phyloP scores from a whole-genome alignment of 768 basidiomycete species.

The Lactarius trivialis region DNA sequence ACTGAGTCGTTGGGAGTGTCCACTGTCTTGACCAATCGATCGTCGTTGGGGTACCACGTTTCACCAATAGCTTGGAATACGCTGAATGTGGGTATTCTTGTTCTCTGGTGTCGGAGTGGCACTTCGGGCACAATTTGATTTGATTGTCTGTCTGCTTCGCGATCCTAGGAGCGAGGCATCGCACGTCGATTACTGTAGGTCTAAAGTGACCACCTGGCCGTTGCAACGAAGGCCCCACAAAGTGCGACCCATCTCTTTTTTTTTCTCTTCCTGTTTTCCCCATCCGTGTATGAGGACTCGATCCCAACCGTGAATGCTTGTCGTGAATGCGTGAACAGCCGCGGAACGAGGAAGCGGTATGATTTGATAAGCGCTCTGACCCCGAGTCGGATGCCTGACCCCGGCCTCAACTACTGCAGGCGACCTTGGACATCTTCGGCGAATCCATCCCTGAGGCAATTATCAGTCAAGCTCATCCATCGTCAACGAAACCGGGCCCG shows the following conservation, averaged over 20 bases:
- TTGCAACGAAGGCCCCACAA: background rate
- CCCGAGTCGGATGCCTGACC: background rate
- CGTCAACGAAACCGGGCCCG: conserved; percentile 4
- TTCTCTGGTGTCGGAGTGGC: background rate
- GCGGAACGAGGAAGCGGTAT: conserved; percentile 5
- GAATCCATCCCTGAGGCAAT: background rate
- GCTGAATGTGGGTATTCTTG: background rate
- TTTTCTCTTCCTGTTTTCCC: background rate
- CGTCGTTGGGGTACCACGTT: background rate
- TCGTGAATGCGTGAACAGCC: background rate
- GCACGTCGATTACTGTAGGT: background rate
- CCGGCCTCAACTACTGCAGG: conserved; percentile 5
- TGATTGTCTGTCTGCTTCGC: background rate
- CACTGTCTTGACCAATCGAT: background rate
- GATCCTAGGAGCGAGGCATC: background rate
- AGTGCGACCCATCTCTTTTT: background rate
- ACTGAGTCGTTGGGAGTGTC: background rate
- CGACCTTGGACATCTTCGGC: background rate
- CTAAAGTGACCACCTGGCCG: background rate
- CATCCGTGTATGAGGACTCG: background rate
- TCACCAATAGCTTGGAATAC: background rate
- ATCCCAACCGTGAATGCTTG: background rate
- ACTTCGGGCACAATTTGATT: background rate
- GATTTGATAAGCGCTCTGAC: background rate
- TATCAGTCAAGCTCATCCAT: background rate